Percentiles rank a stretch among this genome's conserved stretches.
These are phyloP conservation scores for Astragalus glycyphyllos DNA, from an alignment of 306 rosid genomes.

Conservation along the genomic window DNA sequence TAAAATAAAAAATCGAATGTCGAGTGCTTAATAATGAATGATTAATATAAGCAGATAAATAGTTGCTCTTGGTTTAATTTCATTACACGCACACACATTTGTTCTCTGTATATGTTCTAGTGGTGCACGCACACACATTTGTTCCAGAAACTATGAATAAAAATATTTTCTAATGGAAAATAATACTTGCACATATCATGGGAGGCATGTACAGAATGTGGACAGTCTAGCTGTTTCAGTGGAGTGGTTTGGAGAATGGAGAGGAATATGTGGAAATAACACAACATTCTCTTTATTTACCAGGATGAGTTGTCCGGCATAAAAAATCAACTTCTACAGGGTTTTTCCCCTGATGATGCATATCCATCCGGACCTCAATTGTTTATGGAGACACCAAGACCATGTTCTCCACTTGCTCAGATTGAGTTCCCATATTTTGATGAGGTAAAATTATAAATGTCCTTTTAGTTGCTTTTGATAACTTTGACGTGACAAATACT, in stretches of 20 bases:
- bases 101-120: slow-evolving; percentile 27
- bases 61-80: slow-evolving; percentile 24
- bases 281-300: slow-evolving; percentile 25
- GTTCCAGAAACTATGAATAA: slow-evolving; percentile 26
- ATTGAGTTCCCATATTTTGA: slow-evolving; percentile 70
- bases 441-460: slow-evolving; percentile 58
- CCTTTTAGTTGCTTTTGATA: slow-evolving; percentile 38
- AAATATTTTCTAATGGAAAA: slow-evolving; percentile 30
- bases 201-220: slow-evolving; percentile 28
- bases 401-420: slow-evolving; percentile 75
- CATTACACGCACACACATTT: neutral
- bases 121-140: neutral
- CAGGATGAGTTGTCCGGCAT: slow-evolving; percentile 83
- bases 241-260: neutral
- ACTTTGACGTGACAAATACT: slow-evolving; percentile 24
- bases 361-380: slow-evolving; percentile 86
- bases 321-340: slow-evolving; percentile 70
- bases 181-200: slow-evolving; percentile 19
- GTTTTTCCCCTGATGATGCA: slow-evolving; percentile 90
- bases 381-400: slow-evolving; percentile 94
- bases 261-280: slow-evolving; percentile 36
- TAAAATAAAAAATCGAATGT: slow-evolving; percentile 25
- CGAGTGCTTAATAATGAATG: slow-evolving; percentile 29
- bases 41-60: slow-evolving; percentile 16
- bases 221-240: neutral